Evolutionary conservation across 805 yeast genomes (phyloP).

Genomic region (Cyberlindnera lachancei): DNA sequence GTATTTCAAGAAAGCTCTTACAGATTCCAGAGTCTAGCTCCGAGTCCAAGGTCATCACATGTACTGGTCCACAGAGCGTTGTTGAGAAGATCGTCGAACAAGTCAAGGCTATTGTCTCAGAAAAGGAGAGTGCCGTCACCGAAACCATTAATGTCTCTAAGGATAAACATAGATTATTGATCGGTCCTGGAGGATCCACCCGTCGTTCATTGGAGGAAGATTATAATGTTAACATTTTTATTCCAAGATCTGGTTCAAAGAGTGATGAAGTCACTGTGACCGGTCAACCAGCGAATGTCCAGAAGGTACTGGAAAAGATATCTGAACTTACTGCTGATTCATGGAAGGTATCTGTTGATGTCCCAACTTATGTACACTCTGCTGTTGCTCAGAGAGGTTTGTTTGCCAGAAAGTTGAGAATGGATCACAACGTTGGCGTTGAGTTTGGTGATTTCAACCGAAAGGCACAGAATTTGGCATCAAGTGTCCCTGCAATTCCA

Average conservation of each 20-base stretch:
- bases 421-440: slow-evolving; percentile 48
- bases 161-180: slow-evolving; percentile 64
- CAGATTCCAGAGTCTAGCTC: slow-evolving; percentile 64
- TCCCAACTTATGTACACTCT: slow-evolving; percentile 52
- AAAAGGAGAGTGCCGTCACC: slow-evolving; percentile 50
- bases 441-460: slow-evolving; percentile 46
- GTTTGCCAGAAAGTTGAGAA: slow-evolving; percentile 45
- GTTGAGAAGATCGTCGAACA: slow-evolving; percentile 62
- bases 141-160: slow-evolving; percentile 54
- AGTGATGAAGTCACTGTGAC: slow-evolving; percentile 44
- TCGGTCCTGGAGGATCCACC: slow-evolving; percentile 75
- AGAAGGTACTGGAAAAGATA: slow-evolving; percentile 55
- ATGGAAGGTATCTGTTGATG: slow-evolving; percentile 41
- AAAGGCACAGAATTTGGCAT: slow-evolving; percentile 44
- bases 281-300: slow-evolving; percentile 64
- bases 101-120: slow-evolving; percentile 54
- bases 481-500: slow-evolving; percentile 39
- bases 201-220: slow-evolving; percentile 69
- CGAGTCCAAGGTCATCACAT: slow-evolving; percentile 47
- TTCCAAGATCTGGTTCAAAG: too few relatives aligned
- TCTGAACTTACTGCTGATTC: slow-evolving; percentile 53
- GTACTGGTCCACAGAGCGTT: slow-evolving; percentile 67
- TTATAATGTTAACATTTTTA: slow-evolving; percentile 39
- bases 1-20: slow-evolving; percentile 46
- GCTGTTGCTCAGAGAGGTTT: slow-evolving; percentile 64